Evolutionary conservation across 169 alveolate genomes (phyloP), one percentile per base, ranked within the genome.

Genomic region (Plasmodium gallinaceum): DNA sequence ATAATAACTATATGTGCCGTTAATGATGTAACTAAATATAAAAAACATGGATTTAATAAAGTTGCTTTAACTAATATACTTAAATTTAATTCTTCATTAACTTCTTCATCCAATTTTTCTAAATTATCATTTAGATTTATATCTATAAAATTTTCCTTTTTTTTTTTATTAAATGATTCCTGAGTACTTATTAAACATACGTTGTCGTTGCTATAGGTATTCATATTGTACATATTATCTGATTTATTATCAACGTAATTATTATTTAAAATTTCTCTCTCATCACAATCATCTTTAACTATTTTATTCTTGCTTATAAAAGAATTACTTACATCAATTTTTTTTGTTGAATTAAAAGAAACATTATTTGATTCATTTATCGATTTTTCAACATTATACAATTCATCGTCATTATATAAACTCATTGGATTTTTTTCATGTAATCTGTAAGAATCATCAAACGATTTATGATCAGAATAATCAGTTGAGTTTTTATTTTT

Each of bases 1-100:
- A 65, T 37, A 52, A 78, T 64, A 20, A 45, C 78, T 4, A 46
- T 16, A 20, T 78, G 89, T 24, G 89, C 89, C 0, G 89, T 78
- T 26, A 62, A 57, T 14, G 61, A 69, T 8, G 20, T 5, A 51
- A 78, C 89, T 65, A 52, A 7, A 16, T 64, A 48, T 32, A 78
- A 46, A 16, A 78, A 78, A n/a, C 78, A 7, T 0, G 65, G 14
- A 51, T 78, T 78, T 4, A 76, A 45, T 5, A 78, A 32, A 20
- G 75, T 78, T 3, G 88, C 60, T 14, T 46, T 64, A 14, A n/a
- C 60, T 9, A 78, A 43, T 60, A 78, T 20, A 46, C 60, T 58
- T n/a, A 48, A 48, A 18, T 64, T 64, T 4, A 64, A 12, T 26
- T 64, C 46, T 10, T 64, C 69, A 48, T 64, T 65, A 24, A 64